Evolutionary conservation across 768 basidiomycete genomes (phyloP).

Genomic region (Kwoniella bestiolae): DNA sequence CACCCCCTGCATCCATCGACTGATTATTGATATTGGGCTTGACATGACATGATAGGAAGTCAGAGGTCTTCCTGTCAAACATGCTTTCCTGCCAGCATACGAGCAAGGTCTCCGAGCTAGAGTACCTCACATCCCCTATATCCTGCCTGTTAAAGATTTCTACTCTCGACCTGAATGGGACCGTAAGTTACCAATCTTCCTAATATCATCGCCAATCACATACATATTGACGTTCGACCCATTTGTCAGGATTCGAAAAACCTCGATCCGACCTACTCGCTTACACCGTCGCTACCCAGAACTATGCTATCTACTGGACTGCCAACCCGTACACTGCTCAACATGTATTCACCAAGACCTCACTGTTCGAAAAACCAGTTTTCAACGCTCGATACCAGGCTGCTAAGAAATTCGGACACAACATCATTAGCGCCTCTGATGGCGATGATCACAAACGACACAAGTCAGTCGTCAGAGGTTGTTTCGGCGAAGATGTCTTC

Average conservation of each 20-base stretch:
- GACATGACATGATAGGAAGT: constrained; percentile 28
- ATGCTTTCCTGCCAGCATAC: constrained; percentile 30
- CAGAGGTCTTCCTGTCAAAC: constrained; percentile 27
- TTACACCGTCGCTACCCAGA: constrained; percentile 22
- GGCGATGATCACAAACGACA: constrained; percentile 37
- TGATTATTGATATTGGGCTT: neutral
- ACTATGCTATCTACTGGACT: constrained; percentile 31
- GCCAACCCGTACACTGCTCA: constrained; percentile 20
- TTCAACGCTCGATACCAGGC: constrained; percentile 24
- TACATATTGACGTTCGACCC: neutral
- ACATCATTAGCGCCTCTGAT: constrained; percentile 25
- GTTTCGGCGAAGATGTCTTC: constrained; percentile 36
- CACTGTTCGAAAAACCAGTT: constrained; percentile 25
- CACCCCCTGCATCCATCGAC: neutral
- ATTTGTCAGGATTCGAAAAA: constrained; percentile 30
- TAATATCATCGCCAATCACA: neutral
- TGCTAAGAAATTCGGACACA: constrained; percentile 32
- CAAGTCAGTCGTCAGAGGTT: constrained; percentile 33
- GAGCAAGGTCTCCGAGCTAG: constrained; percentile 30
- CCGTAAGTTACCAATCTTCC: neutral
- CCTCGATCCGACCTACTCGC: constrained; percentile 38
- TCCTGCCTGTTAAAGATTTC: constrained; percentile 28
- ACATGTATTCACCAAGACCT: constrained; percentile 15
- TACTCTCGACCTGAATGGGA: constrained; percentile 15
- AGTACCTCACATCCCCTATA: constrained; percentile 37